These are phyloP conservation scores for Coemansia sp. DNA, from an alignment of 192 early-diverging fungal genomes.

Conservation along the genomic window DNA sequence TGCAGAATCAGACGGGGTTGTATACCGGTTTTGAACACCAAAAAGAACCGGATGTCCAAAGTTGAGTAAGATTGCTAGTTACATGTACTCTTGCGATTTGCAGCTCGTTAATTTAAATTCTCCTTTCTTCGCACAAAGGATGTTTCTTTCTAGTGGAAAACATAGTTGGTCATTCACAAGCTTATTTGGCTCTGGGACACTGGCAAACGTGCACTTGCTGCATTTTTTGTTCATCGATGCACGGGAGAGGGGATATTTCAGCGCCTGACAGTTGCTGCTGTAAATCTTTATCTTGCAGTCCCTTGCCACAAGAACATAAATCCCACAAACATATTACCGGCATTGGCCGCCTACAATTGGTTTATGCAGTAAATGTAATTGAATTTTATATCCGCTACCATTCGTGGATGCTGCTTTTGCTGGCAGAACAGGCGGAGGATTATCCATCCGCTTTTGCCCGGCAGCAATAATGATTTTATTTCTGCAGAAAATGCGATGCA, in stretches of 20 bases:
- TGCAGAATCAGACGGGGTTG: neutral
- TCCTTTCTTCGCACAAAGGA: neutral
- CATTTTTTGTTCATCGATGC: neutral
- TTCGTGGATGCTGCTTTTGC: neutral
- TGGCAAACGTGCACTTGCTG: neutral
- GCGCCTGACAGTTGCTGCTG: neutral
- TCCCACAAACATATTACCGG: neutral
- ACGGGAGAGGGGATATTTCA: neutral
- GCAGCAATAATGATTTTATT: neutral
- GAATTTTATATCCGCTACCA: too few species aligned
- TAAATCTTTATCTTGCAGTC: neutral
- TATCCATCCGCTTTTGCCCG: neutral
- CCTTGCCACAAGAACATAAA: too few species aligned
- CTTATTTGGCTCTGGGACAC: neutral
- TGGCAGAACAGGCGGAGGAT: neutral
- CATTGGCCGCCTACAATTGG: neutral
- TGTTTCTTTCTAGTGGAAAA: neutral
- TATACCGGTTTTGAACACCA: neutral
- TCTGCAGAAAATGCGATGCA: too few species aligned
- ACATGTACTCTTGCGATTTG: neutral
- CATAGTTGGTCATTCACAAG: neutral
- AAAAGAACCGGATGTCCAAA: neutral
- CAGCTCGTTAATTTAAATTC: neutral
- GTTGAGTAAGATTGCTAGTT: neutral
- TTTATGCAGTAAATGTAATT: neutral